A percentile compares a stretch with the other conserved stretches of the same genome.
Conservation (phyloP, 2,329 filamentous ascomycete genomes). For the Esteya vermicola region DNA sequence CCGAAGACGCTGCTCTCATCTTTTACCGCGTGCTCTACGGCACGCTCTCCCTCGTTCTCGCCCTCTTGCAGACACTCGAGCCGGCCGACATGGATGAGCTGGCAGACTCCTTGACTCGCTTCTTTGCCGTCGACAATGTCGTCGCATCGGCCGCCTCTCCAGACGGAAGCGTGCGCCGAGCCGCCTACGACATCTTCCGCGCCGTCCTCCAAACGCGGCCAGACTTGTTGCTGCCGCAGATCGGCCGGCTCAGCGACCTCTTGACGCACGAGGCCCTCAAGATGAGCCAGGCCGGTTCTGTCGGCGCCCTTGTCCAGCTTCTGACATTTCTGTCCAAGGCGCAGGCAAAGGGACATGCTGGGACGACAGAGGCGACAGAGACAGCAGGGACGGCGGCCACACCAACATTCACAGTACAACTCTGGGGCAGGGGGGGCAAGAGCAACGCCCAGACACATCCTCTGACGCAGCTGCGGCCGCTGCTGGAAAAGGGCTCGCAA, state of each 20-base stretch:
- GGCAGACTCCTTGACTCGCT: slow-evolving; percentile 44
- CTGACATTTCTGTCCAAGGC: slow-evolving; percentile 50
- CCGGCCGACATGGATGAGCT: slow-evolving; percentile 43
- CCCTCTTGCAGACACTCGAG: slow-evolving; percentile 34
- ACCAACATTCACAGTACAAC: too few species aligned
- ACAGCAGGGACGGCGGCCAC: too few species aligned
- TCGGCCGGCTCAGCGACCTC: slow-evolving; percentile 35
- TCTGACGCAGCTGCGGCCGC: slow-evolving; percentile 46
- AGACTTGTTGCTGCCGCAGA: slow-evolving; percentile 31
- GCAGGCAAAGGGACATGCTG: slow-evolving; percentile 61
- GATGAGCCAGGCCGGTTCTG: slow-evolving; percentile 58
- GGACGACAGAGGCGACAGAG: slow-evolving; percentile 48
- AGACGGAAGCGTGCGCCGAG: slow-evolving; percentile 37
- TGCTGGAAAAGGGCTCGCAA: slow-evolving; percentile 75
- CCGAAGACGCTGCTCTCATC: slow-evolving; percentile 76
- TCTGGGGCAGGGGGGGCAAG: too few species aligned
- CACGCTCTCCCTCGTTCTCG: slow-evolving; percentile 39
- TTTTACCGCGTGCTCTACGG: slow-evolving; percentile 59
- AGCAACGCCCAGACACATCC: too few species aligned
- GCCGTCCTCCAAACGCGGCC: slow-evolving; percentile 31
- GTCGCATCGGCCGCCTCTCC: slow-evolving; percentile 54
- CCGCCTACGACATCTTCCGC: slow-evolving; percentile 35
- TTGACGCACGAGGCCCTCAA: slow-evolving; percentile 64
- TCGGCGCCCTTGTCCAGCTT: slow-evolving; percentile 53
- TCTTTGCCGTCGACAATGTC: slow-evolving; percentile 51